phyloP scores from a whole-genome alignment of 495 filamentous ascomycete species.

The Talaromyces ruber region DNA sequence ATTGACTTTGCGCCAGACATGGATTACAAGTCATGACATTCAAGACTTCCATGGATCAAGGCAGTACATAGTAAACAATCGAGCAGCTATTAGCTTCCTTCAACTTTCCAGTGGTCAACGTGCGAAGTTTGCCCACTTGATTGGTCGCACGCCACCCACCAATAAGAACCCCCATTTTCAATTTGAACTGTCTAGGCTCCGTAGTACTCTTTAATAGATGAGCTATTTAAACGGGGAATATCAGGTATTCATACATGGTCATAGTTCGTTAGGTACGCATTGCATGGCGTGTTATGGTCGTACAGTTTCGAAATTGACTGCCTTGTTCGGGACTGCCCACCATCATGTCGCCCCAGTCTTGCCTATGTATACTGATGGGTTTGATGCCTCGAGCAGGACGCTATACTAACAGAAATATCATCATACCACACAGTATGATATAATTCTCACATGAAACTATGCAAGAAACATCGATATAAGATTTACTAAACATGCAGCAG shows the following conservation, averaged over 20 bases:
- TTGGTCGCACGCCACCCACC: not conserved
- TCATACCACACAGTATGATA: not conserved
- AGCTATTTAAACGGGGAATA: not conserved
- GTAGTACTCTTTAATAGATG: not conserved
- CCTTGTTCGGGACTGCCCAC: too few species aligned
- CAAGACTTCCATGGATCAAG: not conserved
- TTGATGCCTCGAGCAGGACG: not conserved
- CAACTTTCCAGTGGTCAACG: not conserved
- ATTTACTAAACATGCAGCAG: not conserved
- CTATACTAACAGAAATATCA: not conserved
- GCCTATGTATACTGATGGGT: not conserved
- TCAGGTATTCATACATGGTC: conserved; percentile 1
- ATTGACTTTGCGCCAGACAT: not conserved
- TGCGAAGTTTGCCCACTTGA: not conserved
- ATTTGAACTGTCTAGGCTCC: not conserved
- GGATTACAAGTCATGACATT: not conserved
- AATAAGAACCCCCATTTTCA: not conserved
- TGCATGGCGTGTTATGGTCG: not conserved
- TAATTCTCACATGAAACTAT: not conserved
- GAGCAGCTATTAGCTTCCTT: too few species aligned
- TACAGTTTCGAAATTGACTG: not conserved
- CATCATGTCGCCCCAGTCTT: not conserved
- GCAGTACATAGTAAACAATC: not conserved
- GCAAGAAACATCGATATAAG: not conserved
- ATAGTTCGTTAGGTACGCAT: not conserved